Evolutionary conservation across 2,329 filamentous ascomycete species (phyloP).

Genomic region (Didymella lethalis): DNA sequence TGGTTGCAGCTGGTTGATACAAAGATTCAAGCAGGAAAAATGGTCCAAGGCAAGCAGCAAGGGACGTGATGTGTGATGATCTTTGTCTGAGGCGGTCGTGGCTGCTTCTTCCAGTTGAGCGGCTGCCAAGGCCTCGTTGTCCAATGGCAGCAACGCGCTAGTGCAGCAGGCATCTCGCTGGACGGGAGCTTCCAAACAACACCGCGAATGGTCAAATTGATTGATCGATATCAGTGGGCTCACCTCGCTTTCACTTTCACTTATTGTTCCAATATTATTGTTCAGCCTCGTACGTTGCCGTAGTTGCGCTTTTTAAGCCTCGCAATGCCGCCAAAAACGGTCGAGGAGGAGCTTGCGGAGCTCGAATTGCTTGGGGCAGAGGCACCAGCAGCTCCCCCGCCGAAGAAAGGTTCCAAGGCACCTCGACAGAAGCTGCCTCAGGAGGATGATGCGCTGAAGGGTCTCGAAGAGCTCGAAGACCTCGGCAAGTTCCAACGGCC

Average conservation of each 20-base stretch:
- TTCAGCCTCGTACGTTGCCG: constrained; percentile 1
- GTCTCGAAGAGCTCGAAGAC: constrained; percentile 77
- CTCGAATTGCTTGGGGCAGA: constrained; percentile 48
- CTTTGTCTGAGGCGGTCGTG: constrained; percentile 46
- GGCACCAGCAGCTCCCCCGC: constrained; percentile 42
- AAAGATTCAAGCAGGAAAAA: constrained; percentile 30
- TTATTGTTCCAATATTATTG: constrained; percentile 2
- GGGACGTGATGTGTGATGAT: constrained; percentile 43
- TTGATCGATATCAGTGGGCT: constrained; percentile 1
- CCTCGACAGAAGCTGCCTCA: constrained; percentile 52
- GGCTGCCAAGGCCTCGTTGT: constrained; percentile 30
- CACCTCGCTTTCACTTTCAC: constrained; percentile 3
- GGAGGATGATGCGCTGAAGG: constrained; percentile 80
- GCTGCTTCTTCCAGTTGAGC: constrained; percentile 39
- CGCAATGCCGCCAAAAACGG: constrained; percentile 51
- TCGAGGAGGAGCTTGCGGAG: constrained; percentile 59
- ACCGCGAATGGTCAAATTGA: constrained; percentile 15
- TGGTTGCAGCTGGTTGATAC: constrained; percentile 23
- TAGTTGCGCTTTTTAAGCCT: constrained; percentile 7
- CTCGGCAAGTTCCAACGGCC: constrained; percentile 59
- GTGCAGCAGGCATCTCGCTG: constrained; percentile 31
- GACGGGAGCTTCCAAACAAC: constrained; percentile 26
- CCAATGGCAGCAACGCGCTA: constrained; percentile 40
- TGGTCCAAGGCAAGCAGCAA: constrained; percentile 29
- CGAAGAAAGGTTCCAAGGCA: constrained; percentile 57